Percentiles rank a stretch among this genome's conserved stretches.
Conservation (phyloP, 1,139 yeast species). For the Wickerhamomyces sp. region DNA sequence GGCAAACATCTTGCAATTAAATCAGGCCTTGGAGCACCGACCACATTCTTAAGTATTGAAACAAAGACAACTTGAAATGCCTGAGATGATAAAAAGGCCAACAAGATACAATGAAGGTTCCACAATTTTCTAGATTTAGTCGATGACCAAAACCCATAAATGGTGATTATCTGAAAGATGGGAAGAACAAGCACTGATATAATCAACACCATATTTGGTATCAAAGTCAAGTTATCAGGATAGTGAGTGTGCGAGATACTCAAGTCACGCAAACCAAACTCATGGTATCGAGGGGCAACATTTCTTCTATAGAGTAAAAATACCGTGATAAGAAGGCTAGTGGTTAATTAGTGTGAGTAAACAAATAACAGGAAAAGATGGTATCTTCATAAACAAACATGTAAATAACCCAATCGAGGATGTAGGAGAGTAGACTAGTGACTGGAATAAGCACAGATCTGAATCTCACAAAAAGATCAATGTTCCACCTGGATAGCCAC, state of each 20-base stretch:
- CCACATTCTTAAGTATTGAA: constrained; percentile 39
- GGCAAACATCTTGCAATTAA: constrained; percentile 41
- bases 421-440: constrained; percentile 29
- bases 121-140: constrained; percentile 32
- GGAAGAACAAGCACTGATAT: constrained; percentile 33
- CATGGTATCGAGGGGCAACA: constrained; percentile 37
- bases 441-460: constrained; percentile 23
- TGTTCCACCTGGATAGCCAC: constrained; percentile 1
- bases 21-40: constrained; percentile 48
- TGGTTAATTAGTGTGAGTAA: not conserved
- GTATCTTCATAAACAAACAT: constrained; percentile 14
- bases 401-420: constrained; percentile 35
- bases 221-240: constrained; percentile 31
- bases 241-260: constrained; percentile 32
- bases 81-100: constrained; percentile 38
- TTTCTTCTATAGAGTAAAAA: constrained; percentile 32
- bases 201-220: constrained; percentile 32
- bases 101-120: constrained; percentile 38
- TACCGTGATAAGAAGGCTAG: constrained; percentile 21
- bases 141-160: constrained; percentile 22
- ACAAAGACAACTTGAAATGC: constrained; percentile 39
- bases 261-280: constrained; percentile 35
- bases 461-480: constrained; percentile 19
- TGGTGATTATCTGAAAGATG: constrained; percentile 26
- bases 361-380: too few relatives aligned